phyloP scores from a whole-genome alignment of 2,329 filamentous ascomycete genomes.

The Scedosporium minutisporum region DNA sequence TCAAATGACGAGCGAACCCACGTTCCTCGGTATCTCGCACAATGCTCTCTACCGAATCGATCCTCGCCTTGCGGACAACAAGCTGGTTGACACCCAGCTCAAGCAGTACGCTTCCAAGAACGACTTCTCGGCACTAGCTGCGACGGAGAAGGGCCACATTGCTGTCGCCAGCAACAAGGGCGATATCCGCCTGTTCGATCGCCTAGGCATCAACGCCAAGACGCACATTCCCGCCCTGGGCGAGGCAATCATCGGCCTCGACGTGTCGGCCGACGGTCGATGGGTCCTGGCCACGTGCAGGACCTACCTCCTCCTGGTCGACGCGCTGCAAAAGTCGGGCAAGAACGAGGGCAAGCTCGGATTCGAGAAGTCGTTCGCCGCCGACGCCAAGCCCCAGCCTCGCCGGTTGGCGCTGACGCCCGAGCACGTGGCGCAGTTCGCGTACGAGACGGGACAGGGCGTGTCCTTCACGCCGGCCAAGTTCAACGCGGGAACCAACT shows the following conservation, averaged over 20 bases:
- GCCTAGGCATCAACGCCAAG: conserved; percentile 93
- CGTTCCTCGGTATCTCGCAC: conserved; percentile 84
- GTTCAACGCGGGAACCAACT: conserved; percentile 81
- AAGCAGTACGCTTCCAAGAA: conserved; percentile 98
- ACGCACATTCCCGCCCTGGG: conserved; percentile 92
- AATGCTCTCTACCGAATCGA: conserved; percentile 93
- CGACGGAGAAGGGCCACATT: conserved; percentile 93
- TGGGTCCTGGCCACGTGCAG: conserved; percentile 93
- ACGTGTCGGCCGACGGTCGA: conserved; percentile 88
- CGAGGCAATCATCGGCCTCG: conserved; percentile 87
- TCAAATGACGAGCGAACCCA: conserved; percentile 91
- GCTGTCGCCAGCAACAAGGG: conserved; percentile 97
- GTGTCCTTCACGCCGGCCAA: conserved; percentile 83
- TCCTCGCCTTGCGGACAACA: conserved; percentile 79
- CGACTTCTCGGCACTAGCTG: conserved; percentile 88
- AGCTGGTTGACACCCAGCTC: conserved; percentile 83
- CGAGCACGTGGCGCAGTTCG: conserved; percentile 91
- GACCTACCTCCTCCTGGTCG: conserved; percentile 90
- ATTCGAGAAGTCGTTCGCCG: conserved; percentile 87
- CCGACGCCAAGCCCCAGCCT: conserved; percentile 88
- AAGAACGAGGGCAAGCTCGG: conserved; percentile 98
- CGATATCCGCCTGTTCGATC: conserved; percentile 92
- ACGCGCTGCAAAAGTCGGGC: conserved; percentile 79
- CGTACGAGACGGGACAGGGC: conserved; percentile 83
- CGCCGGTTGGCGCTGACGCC: conserved; percentile 82